Percentiles rank a stretch among this genome's conserved stretches.
Conservation (phyloP, 1,139 yeast genomes). For the Yamadazyma trypodendri region DNA sequence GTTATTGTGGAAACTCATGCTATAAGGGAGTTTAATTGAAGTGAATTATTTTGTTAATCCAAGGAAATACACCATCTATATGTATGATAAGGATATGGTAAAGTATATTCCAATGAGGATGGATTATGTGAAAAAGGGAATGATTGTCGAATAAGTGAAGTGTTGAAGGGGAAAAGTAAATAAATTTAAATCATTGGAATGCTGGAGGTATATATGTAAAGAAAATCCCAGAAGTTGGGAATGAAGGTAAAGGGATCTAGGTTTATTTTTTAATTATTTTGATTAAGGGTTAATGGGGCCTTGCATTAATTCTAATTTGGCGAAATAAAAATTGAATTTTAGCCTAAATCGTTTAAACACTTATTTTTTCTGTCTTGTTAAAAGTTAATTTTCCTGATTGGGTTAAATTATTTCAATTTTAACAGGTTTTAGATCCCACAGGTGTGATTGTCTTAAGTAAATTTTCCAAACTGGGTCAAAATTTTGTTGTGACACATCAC, state of each 20-base stretch:
- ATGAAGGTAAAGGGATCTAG: neutral
- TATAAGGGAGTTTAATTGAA: too few species aligned
- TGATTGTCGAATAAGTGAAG: neutral
- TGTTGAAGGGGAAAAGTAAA: neutral
- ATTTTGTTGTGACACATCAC: too few species aligned
- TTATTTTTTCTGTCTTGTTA: neutral
- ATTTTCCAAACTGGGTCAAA: too few species aligned
- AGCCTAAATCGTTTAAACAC: conserved; percentile 5
- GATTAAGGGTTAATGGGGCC: too few species aligned
- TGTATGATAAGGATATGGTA: neutral
- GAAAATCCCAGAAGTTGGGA: too few species aligned
- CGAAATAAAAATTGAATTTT: neutral
- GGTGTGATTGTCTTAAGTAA: too few species aligned
- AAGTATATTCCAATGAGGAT: neutral
- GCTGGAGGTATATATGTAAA: neutral
- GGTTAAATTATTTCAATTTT: conserved; percentile 1
- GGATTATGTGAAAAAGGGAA: neutral
- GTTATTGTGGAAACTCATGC: too few species aligned
- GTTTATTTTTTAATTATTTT: conserved; percentile 14
- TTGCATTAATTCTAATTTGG: conserved; percentile 19
- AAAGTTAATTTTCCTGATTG: conserved; percentile 1
- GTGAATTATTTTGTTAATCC: too few species aligned
- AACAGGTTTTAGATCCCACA: too few species aligned
- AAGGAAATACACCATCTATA: neutral
- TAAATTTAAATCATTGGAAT: conserved; percentile 2